These are phyloP conservation scores for Sarcodon sp. DNA, from an alignment of 768 basidiomycete genomes.

Conservation along the genomic window DNA sequence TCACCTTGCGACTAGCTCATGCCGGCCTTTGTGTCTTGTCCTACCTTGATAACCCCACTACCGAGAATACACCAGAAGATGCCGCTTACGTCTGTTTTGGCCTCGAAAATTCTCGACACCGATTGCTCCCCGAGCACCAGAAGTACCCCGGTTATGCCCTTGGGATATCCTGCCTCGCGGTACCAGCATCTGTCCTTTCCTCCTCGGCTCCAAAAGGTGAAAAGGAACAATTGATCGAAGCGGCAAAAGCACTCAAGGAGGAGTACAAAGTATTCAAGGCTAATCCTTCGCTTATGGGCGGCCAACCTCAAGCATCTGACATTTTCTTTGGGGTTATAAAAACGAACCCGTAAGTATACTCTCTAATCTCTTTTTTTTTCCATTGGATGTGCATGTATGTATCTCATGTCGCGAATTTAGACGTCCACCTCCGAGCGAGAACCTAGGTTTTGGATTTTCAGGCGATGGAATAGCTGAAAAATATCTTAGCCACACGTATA, in stretches of 20 bases:
- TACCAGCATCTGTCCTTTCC: slow-evolving; percentile 12
- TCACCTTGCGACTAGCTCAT: slow-evolving; percentile 7
- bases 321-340: slow-evolving; percentile 4
- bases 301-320: slow-evolving; percentile 7
- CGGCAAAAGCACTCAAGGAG: slow-evolving; percentile 4
- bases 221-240: slow-evolving; percentile 2
- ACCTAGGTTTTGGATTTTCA: slow-evolving; percentile 9
- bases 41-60: slow-evolving; percentile 11
- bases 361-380: not conserved
- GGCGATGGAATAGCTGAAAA: slow-evolving; percentile 11
- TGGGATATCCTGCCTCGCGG: slow-evolving; percentile 4
- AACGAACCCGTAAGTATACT: not conserved
- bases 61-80: slow-evolving; percentile 1
- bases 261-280: slow-evolving; percentile 7
- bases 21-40: slow-evolving; percentile 10
- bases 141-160: slow-evolving; percentile 12
- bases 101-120: slow-evolving; percentile 11
- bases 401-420: not conserved
- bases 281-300: slow-evolving; percentile 8
- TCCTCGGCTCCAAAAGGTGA: slow-evolving; percentile 3
- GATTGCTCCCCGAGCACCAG: slow-evolving; percentile 5
- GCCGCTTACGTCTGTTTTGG: slow-evolving; percentile 8
- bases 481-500: slow-evolving; percentile 6
- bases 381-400: not conserved
- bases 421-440: slow-evolving; percentile 5